Evolutionary conservation across 2,329 filamentous ascomycete genomes (phyloP), one percentile per base, ranked within the genome.

Genomic region (Colletotrichum godetiae): DNA sequence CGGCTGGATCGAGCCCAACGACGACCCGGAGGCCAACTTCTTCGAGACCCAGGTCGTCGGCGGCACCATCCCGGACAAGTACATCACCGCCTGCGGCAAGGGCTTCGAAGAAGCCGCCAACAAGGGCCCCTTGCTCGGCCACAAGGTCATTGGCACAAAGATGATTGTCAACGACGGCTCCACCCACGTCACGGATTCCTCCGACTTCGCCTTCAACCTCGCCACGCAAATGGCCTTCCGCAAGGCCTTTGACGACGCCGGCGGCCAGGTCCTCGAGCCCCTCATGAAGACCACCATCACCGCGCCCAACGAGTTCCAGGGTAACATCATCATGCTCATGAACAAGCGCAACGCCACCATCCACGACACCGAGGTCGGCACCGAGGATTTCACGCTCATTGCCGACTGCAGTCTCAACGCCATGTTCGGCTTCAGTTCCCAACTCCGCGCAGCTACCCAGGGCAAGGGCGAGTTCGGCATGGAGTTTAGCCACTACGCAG

Each of bases 241-340:
- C 78, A 98, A 98, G 86, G 93, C 95, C 22, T 98, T 99, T 86
- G 88, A 89, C 73, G 91, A 94, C 13, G 94, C 93, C 42, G 90
- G 92, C 65, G 95, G 96, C 3, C 90, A 94, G 78, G 92, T 99
- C 11, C 91, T 99, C 46, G 97, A 99, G 84, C 97, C 97, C 5
- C 86, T 99, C 67, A 99, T 99, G 97, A 98, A 98, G 89, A 98
- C 95, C 0, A 95, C 95, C 74, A 95, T 99, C 79, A 98, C 95
- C 37, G 95, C 97, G 0, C 97, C 97, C 59, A 95, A 94, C 80
- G 97, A 99, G 87, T 99, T 98, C 88, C 97, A 99, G 85, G 97
- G 97, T 81, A 95, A 95, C 81, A 93, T 99, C 76, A 94, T 98
- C 68, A 95, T 95, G 79, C 86, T 99, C 62, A 89, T 99, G 86